Evolutionary conservation across 2,329 filamentous ascomycete species (phyloP), one percentile per base, ranked within the genome.

Genomic region (Myriosclerotinia curreyana): DNA sequence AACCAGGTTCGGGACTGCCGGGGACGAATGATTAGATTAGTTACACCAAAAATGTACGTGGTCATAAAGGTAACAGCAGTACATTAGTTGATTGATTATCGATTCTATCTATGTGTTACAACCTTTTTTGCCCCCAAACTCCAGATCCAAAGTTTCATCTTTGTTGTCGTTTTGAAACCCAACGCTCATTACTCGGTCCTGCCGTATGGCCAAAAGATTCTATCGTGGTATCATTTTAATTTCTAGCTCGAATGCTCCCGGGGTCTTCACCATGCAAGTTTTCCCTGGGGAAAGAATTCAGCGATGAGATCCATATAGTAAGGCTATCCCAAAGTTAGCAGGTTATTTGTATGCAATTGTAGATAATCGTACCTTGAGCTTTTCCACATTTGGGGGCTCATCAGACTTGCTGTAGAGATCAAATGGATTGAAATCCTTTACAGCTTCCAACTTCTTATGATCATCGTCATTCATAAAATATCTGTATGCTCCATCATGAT

Each of bases 371-470:
- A 84, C 82, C 82, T 94, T 96, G 65, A 96, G 79, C 71, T 90
- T 85, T 73, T 92, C 88, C 0, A 88, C 84, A 64, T 84, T 87
- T 1, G 91, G 92, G 28, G 92, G 82, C 31, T 86, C 90, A 72
- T 96, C 92, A 71, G 87, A 92, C 86, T 96, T 96, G 80, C 89
- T 94, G 80, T 96, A 96, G 60, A 96, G 75, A 74, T 96, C 92
- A 72, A 96, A 96, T 0, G 92, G 91, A 75, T 96, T 96, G 78
- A 96, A 96, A 0, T 90, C 91, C 76, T 85, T 83, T 58, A 96
- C 92, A 11, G 91, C 91, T 73, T 85, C 84, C 71, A 96, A 79
- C 87, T 96, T 92, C 71, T 83, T 82, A 76, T 88, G 79, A 71
- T 96, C 92, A 74, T 92, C 88, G 66, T 89, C 86, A 75, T 88